These are phyloP conservation scores for Conticribra weissflogii DNA, from an alignment of 108 stramenopile species.

Conservation along the genomic window DNA sequence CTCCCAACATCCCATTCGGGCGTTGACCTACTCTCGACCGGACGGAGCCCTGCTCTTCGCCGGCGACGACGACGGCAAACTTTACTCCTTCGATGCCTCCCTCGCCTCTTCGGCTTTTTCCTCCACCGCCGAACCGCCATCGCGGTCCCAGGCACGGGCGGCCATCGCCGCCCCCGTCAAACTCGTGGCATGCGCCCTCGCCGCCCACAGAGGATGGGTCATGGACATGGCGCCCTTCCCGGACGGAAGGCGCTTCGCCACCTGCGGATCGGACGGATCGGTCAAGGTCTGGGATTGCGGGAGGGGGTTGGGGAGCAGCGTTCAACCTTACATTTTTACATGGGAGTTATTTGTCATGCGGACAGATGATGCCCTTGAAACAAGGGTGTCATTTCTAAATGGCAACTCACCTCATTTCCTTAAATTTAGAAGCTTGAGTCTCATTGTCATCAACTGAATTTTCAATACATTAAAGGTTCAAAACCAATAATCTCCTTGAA, in stretches of 20 bases:
- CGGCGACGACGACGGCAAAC: slow-evolving; percentile 44
- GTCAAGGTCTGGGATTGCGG: slow-evolving; percentile 54
- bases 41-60: slow-evolving; percentile 42
- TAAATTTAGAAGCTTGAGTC: no score
- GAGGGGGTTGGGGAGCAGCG: slow-evolving; percentile 44
- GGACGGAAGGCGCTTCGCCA: slow-evolving; percentile 34
- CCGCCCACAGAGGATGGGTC: slow-evolving; percentile 47
- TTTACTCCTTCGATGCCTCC: slow-evolving; percentile 43
- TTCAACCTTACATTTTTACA: no score
- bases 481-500: no score
- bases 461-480: no score
- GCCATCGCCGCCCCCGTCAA: slow-evolving; percentile 35
- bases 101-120: slow-evolving; percentile 7
- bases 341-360: no score
- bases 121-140: neutral
- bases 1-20: slow-evolving; percentile 37
- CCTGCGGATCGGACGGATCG: slow-evolving; percentile 46
- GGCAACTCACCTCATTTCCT: no score
- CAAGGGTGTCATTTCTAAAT: no score
- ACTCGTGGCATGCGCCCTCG: slow-evolving; percentile 46
- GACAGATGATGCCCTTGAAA: no score
- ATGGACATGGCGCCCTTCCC: slow-evolving; percentile 46
- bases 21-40: slow-evolving; percentile 36
- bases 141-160: neutral
- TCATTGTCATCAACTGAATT: no score